Base-by-base conservation (phyloP, 2,329 filamentous ascomycete genomes). In the Karstenula rhodostoma region DNA sequence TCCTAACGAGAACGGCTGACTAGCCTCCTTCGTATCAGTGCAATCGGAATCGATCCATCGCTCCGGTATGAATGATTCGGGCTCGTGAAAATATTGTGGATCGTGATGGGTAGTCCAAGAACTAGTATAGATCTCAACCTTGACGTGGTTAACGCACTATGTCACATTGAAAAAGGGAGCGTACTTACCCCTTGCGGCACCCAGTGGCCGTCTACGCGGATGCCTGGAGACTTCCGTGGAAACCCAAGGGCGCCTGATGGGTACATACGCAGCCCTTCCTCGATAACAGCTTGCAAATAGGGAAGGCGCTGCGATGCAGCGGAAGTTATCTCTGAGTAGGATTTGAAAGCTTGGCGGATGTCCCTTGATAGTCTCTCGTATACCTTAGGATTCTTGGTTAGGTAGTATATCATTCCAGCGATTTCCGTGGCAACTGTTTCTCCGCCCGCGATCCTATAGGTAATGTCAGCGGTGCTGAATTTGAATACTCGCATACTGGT, bases 201-300 rank as follows among this genome's bases (percentile, higher is more conserved):
- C 25, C 27, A 67, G 12, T 56, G 17, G 4, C 62, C 62, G 48
- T 62, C 57, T 1, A 70, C 48, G 3, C 29, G 23, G 12, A 25
- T 29, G 13, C 66, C 67, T 4, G 65, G 57, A 2, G 56, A 58
- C 5, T 68, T 60, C 1, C 79, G 69, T 27, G 77, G 70, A 13
- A 80, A 70, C 5, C 78, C 77, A 9, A 70, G 71, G 1, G 80
- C 71, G 4, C 82, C 75, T 0, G 64, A 57, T 2, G 65, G 62
- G 25, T 49, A 68, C 5, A 68, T 60, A 9, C 73, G 64, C 10
- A 75, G 59, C 1, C 64, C 68, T 58, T 76, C 73, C n/a, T 57
- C 22, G 7, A 75, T 57, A 0, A 69, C 62, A 25, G 70, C 73
- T 4, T 64, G 55, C 23, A 74, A 63, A 56, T 72, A 73, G 2